Evolutionary conservation across 805 yeast species (phyloP), one percentile per base, ranked within the genome.

Genomic region (Cyberlindnera nakhonratchasimensis): DNA sequence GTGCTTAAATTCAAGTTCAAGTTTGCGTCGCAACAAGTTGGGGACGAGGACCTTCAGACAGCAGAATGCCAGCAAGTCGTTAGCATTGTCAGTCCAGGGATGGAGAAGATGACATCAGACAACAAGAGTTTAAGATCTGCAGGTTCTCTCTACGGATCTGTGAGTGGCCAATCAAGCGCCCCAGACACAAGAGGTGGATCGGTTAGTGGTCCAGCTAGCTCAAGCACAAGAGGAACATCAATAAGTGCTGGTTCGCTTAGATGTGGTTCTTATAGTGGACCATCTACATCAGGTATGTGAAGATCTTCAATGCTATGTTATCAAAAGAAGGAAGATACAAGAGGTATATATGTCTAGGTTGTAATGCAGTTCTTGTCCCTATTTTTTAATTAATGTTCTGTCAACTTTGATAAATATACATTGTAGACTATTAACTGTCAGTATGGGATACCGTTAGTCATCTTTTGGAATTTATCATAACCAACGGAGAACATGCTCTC

Each of bases 381-480:
- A n/a, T n/a, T n/a, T n/a, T n/a, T n/a, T n/a, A n/a, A n/a, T n/a
- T n/a, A n/a, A n/a, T n/a, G n/a, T n/a, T n/a, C n/a, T n/a, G n/a
- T n/a, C n/a, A n/a, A n/a, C n/a, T n/a, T n/a, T n/a, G n/a, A n/a
- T n/a, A n/a, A n/a, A n/a, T n/a, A n/a, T 23, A 23, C 11, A 23
- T 23, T 23, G 26, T 8, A 23, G 8, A 12, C 26, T 28, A n/a
- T 29, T 5, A 10, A n/a, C 9, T 29, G 5, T 42, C 37, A 90
- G 58, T 90, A 91, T 14, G 99, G 99, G 62, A 93, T 93, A 45
- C 99, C 99, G 57, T 93, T 93, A 28, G 99, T 93, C 52, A 93
- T 63, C 57, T 95, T 74, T 66, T 93, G 99, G 79, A 93, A 93
- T 67, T 90, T 97, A 61, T 93, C 99, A 64, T 93, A 93, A 17